phyloP scores from a whole-genome alignment of 2,329 filamentous ascomycete genomes.

The Fusarium sp. region DNA sequence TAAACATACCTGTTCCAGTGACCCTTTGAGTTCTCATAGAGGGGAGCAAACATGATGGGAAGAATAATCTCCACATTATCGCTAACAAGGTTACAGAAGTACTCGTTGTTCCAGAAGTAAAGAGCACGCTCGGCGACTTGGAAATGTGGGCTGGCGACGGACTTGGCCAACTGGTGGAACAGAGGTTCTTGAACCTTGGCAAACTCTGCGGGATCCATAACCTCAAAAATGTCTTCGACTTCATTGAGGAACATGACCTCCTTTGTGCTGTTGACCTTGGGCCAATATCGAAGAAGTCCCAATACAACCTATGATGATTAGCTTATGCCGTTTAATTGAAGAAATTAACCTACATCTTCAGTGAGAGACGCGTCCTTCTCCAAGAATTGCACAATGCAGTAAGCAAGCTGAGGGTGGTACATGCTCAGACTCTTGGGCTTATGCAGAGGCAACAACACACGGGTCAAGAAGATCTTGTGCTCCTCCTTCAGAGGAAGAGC shows the following conservation, averaged over 20 bases:
- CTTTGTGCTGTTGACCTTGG: slow-evolving; percentile 99
- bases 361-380: slow-evolving; percentile 98
- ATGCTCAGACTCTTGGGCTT: slow-evolving; percentile 99
- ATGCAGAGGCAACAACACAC: slow-evolving; percentile 92
- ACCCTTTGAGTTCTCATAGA: slow-evolving; percentile 99
- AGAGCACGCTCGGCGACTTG: slow-evolving; percentile 97
- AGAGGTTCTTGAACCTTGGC: slow-evolving; percentile 98
- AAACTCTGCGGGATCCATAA: slow-evolving; percentile 99
- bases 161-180: slow-evolving; percentile 97
- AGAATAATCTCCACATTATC: slow-evolving; percentile 99
- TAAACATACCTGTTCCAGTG: slow-evolving; percentile 92
- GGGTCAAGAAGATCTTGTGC: slow-evolving; percentile 96
- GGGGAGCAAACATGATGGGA: slow-evolving; percentile 98
- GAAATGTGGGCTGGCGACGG: slow-evolving; percentile 97
- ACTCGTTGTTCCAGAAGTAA: slow-evolving; percentile 99
- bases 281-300: slow-evolving; percentile 95
- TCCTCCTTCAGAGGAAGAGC: slow-evolving; percentile 97
- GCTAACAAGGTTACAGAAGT: slow-evolving; percentile 98
- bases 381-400: slow-evolving; percentile 98
- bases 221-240: slow-evolving; percentile 99
- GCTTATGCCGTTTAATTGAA: neutral
- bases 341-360: slow-evolving; percentile 76
- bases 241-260: slow-evolving; percentile 99
- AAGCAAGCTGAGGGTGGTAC: slow-evolving; percentile 98
- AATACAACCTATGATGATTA: slow-evolving; percentile 79